A percentile compares a stretch with the other conserved stretches of the same genome.
Evolutionary conservation across 352 stramenopile genomes (phyloP).

Genomic region (Plasmopara halstedii): DNA sequence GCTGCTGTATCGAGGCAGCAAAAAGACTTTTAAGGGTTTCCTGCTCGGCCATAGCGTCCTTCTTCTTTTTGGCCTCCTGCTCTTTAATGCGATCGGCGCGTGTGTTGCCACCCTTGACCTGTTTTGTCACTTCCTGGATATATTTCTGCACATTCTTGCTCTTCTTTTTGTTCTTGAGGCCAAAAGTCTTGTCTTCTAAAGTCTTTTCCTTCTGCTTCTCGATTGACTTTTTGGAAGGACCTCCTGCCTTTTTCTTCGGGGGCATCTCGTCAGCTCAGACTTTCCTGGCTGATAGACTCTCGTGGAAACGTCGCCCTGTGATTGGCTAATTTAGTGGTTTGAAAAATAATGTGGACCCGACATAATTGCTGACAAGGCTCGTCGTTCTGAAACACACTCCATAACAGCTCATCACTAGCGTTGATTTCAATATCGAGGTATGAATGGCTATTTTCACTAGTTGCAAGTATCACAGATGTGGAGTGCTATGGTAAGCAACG

Average conservation of each 20-base stretch:
- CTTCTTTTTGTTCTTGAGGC: slow-evolving; percentile 99
- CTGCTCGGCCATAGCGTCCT: slow-evolving; percentile 77
- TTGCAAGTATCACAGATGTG: too few relatives aligned
- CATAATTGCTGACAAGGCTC: too few relatives aligned
- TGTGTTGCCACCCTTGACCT: slow-evolving; percentile 78
- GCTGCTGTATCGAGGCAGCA: slow-evolving; percentile 79
- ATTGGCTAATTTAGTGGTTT: too few relatives aligned
- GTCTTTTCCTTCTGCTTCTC: slow-evolving; percentile 90
- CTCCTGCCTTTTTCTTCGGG: slow-evolving; percentile 57
- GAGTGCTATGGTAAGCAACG: too few relatives aligned
- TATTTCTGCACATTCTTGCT: slow-evolving; percentile 94
- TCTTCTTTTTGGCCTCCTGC: slow-evolving; percentile 67
- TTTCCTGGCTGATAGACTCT: slow-evolving; percentile 21
- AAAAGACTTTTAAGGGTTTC: slow-evolving; percentile 83
- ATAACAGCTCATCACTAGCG: too few relatives aligned
- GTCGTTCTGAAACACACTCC: too few relatives aligned
- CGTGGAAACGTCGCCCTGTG: background rate
- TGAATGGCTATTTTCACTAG: too few relatives aligned
- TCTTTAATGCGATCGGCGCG: slow-evolving; percentile 74
- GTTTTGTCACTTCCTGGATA: slow-evolving; percentile 86
- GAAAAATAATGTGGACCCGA: too few relatives aligned
- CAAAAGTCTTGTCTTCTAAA: slow-evolving; percentile 99
- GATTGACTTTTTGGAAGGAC: slow-evolving; percentile 77
- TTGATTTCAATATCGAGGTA: too few relatives aligned
- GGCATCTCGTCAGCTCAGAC: slow-evolving; percentile 36